A percentile compares a stretch with the other conserved stretches of the same genome.
These are phyloP conservation scores for Cucurbita ficifolia DNA, from an alignment of 306 rosid genomes.

Conservation along the genomic window DNA sequence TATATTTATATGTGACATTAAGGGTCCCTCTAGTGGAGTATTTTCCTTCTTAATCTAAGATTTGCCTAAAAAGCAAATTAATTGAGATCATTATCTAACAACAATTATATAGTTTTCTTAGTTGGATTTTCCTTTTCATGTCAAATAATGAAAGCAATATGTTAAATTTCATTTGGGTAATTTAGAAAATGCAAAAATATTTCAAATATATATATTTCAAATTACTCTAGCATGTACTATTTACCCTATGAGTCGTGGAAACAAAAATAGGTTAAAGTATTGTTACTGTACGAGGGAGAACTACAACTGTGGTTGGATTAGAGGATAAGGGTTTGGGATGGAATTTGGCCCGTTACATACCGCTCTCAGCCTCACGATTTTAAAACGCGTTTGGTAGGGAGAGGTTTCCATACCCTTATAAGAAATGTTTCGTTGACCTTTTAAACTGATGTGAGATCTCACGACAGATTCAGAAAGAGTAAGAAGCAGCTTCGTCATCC, in stretches of 20 bases:
- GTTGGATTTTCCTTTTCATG: too few relatives aligned
- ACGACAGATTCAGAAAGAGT: too few relatives aligned
- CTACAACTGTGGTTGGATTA: neutral
- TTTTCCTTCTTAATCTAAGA: neutral
- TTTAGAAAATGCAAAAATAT: too few relatives aligned
- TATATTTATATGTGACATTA: neutral
- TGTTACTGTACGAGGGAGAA: neutral
- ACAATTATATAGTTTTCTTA: too few relatives aligned
- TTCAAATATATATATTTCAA: neutral
- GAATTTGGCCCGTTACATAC: too few relatives aligned
- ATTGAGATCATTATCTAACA: neutral
- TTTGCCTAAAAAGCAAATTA: neutral
- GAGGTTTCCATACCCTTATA: too few relatives aligned
- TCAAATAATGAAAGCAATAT: too few relatives aligned
- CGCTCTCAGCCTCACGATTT: too few relatives aligned
- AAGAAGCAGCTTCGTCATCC: too few relatives aligned
- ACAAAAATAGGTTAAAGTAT: neutral
- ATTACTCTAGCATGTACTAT: neutral
- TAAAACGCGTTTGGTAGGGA: too few relatives aligned
- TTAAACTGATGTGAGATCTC: too few relatives aligned
- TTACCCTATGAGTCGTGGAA: neutral
- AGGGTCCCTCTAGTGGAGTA: neutral
- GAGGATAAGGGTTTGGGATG: neutral
- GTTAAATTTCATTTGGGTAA: neutral
- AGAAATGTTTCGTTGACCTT: too few relatives aligned